Evolutionary conservation across 352 stramenopile genomes (phyloP).

Genomic region (Globisporangium viniferum): DNA sequence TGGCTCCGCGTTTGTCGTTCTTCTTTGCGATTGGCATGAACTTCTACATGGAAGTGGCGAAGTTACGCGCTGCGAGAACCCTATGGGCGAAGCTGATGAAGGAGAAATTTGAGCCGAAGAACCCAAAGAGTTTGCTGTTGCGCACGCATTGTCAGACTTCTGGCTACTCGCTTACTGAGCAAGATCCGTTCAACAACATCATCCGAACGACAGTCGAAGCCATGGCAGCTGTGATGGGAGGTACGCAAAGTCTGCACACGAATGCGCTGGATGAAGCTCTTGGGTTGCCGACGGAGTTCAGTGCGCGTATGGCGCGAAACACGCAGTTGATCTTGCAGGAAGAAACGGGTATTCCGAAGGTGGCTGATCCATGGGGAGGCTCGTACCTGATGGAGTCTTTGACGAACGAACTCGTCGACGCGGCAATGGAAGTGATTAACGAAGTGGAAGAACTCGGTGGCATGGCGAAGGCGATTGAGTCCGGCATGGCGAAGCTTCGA

Average conservation of each 20-base stretch:
- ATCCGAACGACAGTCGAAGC: conserved; percentile 97
- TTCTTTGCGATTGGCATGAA: conserved; percentile 99
- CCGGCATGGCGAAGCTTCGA: conserved; percentile 93
- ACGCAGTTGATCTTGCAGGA: conserved; percentile 98
- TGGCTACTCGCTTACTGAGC: conserved; percentile 95
- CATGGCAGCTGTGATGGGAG: conserved; percentile 77
- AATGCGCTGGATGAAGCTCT: conserved; percentile 98
- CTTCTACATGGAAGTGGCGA: conserved; percentile 98
- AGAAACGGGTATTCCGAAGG: conserved; percentile 91
- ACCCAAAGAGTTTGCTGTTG: conserved; percentile 91
- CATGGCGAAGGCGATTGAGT: conserved; percentile 97
- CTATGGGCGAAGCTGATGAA: conserved; percentile 94
- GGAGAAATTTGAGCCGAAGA: conserved; percentile 94
- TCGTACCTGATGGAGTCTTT: conserved; percentile 97
- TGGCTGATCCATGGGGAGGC: conserved; percentile 96
- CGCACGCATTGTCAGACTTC: conserved; percentile 97
- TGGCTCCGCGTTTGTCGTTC: conserved; percentile 94
- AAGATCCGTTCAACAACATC: conserved; percentile 98
- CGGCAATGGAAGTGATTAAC: conserved; percentile 65
- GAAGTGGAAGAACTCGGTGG: conserved; percentile 92
- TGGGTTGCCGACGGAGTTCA: conserved; percentile 95
- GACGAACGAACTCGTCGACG: conserved; percentile 89
- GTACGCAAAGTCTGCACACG: conserved; percentile 97
- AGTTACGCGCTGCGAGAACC: conserved; percentile 91
- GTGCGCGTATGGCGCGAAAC: conserved; percentile 94